These are phyloP conservation scores for Microbotryum silenes-acaulis DNA, from an alignment of 1,284 basidiomycete genomes.

Conservation along the genomic window DNA sequence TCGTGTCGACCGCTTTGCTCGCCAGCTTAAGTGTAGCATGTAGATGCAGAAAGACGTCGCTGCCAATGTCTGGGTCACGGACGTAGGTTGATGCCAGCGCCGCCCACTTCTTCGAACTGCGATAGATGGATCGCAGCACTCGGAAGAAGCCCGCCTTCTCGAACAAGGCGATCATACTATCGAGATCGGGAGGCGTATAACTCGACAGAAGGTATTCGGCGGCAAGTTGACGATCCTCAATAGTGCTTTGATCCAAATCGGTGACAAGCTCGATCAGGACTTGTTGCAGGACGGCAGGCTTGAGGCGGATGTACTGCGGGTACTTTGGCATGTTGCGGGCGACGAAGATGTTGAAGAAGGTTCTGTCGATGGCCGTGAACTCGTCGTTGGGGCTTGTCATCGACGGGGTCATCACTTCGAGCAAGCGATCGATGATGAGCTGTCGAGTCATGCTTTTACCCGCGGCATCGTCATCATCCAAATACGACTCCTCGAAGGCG, in stretches of 20 bases:
- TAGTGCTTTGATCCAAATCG: conserved; percentile 63
- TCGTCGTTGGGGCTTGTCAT: conserved; percentile 41
- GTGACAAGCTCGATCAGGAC: conserved; percentile 70
- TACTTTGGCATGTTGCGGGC: conserved; percentile 96
- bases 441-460: conserved; percentile 57
- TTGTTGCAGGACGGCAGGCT: conserved; percentile 59
- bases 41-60: conserved; percentile 50
- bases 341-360: conserved; percentile 89
- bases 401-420: conserved; percentile 61
- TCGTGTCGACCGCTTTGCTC: not conserved
- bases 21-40: conserved; percentile 25
- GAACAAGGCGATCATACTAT: conserved; percentile 61
- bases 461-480: conserved; percentile 64
- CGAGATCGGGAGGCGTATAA: conserved; percentile 73
- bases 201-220: conserved; percentile 89
- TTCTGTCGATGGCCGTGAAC: conserved; percentile 51
- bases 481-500: conserved; percentile 85
- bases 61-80: conserved; percentile 61
- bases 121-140: conserved; percentile 73
- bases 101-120: conserved; percentile 67
- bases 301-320: conserved; percentile 72
- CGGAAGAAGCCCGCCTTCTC: conserved; percentile 80
- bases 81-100: conserved; percentile 64
- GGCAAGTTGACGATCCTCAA: conserved; percentile 90
- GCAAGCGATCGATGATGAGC: conserved; percentile 71